These are phyloP conservation scores for Pseudocercospora pini-densiflorae DNA, from an alignment of 2,329 filamentous ascomycete genomes.

Conservation along the genomic window DNA sequence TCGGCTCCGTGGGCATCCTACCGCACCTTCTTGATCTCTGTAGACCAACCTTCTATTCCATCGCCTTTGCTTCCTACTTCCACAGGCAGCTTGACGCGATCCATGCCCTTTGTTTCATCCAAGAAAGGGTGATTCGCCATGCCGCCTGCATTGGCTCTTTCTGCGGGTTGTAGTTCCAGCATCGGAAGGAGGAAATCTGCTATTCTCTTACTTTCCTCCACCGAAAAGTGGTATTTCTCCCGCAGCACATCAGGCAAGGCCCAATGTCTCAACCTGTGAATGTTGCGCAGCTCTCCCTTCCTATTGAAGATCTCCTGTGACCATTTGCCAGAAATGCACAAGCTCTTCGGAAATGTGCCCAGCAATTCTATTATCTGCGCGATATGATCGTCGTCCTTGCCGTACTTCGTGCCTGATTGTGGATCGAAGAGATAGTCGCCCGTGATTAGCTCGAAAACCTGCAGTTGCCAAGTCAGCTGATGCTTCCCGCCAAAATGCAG, in stretches of 20 bases:
- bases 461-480: constrained; percentile 23
- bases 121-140: constrained; percentile 89
- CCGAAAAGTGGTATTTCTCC: constrained; percentile 95
- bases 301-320: constrained; percentile 98
- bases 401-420: constrained; percentile 97
- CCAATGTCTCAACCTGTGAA: constrained; percentile 95
- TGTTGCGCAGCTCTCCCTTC: constrained; percentile 95
- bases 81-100: constrained; percentile 73
- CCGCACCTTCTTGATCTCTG: constrained; percentile 80
- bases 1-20: constrained; percentile 41
- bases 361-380: constrained; percentile 98
- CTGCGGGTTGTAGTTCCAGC: constrained; percentile 86
- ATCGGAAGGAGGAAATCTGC: constrained; percentile 85
- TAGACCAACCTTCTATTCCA: constrained; percentile 92
- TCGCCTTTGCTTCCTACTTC: constrained; percentile 83
- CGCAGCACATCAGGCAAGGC: constrained; percentile 87
- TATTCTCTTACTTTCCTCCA: constrained; percentile 78
- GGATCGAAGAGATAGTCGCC: constrained; percentile 99
- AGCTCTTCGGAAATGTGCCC: constrained; percentile 87
- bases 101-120: constrained; percentile 87
- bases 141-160: constrained; percentile 91
- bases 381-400: constrained; percentile 99
- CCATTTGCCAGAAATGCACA: constrained; percentile 95
- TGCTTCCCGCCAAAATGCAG: background rate
- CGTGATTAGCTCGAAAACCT: constrained; percentile 98